phyloP scores from a whole-genome alignment of 2,329 filamentous ascomycete genomes.

The Pestalotiopsis sp. region DNA sequence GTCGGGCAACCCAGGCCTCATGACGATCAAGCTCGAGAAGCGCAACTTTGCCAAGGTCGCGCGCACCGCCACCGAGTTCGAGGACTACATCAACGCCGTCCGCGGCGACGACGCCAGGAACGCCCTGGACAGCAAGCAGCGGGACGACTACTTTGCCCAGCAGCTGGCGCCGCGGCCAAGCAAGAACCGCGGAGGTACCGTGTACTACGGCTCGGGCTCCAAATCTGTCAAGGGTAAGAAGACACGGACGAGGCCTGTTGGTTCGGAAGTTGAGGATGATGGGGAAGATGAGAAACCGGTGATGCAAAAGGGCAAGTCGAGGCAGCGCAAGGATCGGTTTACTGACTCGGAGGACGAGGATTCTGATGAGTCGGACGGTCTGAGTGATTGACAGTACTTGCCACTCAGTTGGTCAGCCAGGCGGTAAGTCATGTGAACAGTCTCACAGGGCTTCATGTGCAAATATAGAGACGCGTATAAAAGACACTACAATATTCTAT shows the following conservation, averaged over 20 bases:
- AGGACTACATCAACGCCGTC: constrained; percentile 13
- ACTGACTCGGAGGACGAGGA: neutral
- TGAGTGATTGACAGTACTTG: neutral
- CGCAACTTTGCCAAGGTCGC: constrained; percentile 18
- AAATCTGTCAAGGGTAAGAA: neutral
- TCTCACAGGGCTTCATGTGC: too few species aligned
- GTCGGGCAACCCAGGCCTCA: constrained; percentile 14
- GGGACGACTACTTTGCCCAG: constrained; percentile 19
- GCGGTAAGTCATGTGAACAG: too few species aligned
- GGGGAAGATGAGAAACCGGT: neutral
- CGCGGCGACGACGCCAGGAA: constrained; percentile 13
- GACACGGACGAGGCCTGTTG: neutral
- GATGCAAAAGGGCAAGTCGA: neutral
- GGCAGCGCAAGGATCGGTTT: neutral
- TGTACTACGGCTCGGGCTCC: neutral
- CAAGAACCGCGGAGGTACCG: neutral
- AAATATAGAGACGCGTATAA: too few species aligned
- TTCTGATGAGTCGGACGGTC: neutral
- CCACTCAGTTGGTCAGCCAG: too few species aligned
- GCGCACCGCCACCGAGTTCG: constrained; percentile 19
- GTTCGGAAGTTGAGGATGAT: neutral
- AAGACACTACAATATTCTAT: too few species aligned
- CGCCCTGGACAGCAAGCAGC: neutral
- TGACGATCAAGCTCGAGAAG: constrained; percentile 14
- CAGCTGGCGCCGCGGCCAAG: constrained; percentile 1